Base-by-base conservation (phyloP, 495 filamentous ascomycete genomes). In the Symbiotaphrina buchneri region DNA sequence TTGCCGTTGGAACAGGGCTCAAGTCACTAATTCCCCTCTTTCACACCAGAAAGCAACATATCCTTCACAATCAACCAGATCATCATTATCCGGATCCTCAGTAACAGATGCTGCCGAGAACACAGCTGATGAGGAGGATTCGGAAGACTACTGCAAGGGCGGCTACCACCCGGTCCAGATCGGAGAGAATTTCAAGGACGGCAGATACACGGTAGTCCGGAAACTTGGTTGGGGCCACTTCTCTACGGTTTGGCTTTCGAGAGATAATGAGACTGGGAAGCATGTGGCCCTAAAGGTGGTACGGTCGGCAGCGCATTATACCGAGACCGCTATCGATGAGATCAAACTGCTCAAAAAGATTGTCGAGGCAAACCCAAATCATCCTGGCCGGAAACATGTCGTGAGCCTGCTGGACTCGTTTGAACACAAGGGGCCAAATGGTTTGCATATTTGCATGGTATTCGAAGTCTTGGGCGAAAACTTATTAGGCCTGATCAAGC, bases 201-300 rank as follows among this genome's bases (percentile, higher is more conserved):
- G 83, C 34, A 82, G 80, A 48, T 97, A 97, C 54, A 83, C 84
- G 4, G 71, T 97, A 24, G 80, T 94, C 46, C 75, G 87, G 50
- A 97, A 97, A 59, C 64, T 97, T 14, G 87, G 87, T 24, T 97
- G 87, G 87, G 87, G 87, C 41, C 87, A 97, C 47, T 97, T 97
- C 58, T 94, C 85, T 2, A 97, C 87, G 1, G 87, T 97, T 27
- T 97, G 87, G 87, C 56, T 97, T 31, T 94, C 90, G 37, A 65
- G 71, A 44, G 87, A 97, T 54, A 93, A 87, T 42, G 71, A 68
- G 18, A 82, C 71, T 24, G 74, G 74, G 38, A 93, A 90, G 48
- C 87, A 97, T 52, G 87, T 97, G 45, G 87, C 87, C 22, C 63
- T 97, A 38, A 97, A 97, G 57, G 87, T 97, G 16, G 87, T 97